These are phyloP conservation scores for Lactuca sativa DNA, from an alignment of 129 eudicot genomes.

Conservation along the genomic window DNA sequence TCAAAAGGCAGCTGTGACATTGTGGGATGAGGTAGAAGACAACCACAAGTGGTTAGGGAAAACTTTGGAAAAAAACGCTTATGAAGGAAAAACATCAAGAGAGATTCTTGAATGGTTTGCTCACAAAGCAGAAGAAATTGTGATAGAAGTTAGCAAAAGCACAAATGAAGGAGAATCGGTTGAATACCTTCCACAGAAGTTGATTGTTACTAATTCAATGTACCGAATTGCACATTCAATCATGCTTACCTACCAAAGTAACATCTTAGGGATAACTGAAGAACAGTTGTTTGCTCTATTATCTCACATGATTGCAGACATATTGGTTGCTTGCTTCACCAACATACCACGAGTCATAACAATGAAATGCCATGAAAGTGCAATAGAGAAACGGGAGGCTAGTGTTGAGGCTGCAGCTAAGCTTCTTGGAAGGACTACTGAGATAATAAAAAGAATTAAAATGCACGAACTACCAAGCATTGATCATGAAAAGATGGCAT, in stretches of 20 bases:
- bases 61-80: conserved; percentile 11
- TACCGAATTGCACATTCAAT: conserved; percentile 37
- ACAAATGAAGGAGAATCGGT: neutral
- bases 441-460: no score
- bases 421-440: no score
- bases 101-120: conserved; percentile 28
- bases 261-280: neutral
- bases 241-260: conserved; percentile 2
- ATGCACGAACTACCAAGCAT: no score
- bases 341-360: conserved; percentile 27
- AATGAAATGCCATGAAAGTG: conserved; percentile 21
- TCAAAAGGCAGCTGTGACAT: conserved; percentile 14
- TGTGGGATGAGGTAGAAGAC: conserved; percentile 39
- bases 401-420: no score
- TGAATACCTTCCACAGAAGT: conserved; percentile 1
- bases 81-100: conserved; percentile 10
- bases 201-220: conserved; percentile 48
- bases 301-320: conserved; percentile 30
- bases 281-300: conserved; percentile 11
- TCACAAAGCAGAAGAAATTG: conserved; percentile 13
- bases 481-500: no score
- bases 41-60: conserved; percentile 30
- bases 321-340: conserved; percentile 27
- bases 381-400: conserved; percentile 27
- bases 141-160: neutral